Conservation (phyloP, 176 grass and related monocot genomes). For the Triticum timopheevii region DNA sequence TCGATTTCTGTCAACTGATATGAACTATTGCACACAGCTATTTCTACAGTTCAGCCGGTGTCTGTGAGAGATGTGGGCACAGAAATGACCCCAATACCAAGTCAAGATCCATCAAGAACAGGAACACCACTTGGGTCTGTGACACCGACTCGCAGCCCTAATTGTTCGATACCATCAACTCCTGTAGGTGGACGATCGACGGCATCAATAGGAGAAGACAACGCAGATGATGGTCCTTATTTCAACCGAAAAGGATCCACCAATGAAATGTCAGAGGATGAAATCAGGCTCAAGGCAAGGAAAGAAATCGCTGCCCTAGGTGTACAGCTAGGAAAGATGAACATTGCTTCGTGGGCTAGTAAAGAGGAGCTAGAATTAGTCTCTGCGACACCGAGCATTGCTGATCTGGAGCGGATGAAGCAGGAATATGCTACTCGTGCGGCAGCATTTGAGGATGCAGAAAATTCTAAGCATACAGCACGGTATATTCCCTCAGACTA, state of each 20-base stretch:
- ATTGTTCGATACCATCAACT: slow-evolving; percentile 76
- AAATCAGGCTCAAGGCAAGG: slow-evolving; percentile 73
- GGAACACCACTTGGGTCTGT: slow-evolving; percentile 73
- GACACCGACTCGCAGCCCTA: slow-evolving; percentile 75
- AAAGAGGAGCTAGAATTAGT: slow-evolving; percentile 74
- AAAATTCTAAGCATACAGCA: slow-evolving; percentile 76
- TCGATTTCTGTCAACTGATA: not conserved
- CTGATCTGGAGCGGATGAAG: slow-evolving; percentile 52
- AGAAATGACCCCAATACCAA: slow-evolving; percentile 96
- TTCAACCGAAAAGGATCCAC: slow-evolving; percentile 52
- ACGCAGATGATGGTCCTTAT: slow-evolving; percentile 36
- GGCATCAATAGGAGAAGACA: slow-evolving; percentile 41
- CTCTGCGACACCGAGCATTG: slow-evolving; percentile 44
- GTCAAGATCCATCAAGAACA: slow-evolving; percentile 74
- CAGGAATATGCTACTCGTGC: slow-evolving; percentile 75
- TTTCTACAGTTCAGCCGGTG: slow-evolving; percentile 44
- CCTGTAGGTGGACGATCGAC: slow-evolving; percentile 58
- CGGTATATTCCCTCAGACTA: slow-evolving; percentile 46
- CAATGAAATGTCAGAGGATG: slow-evolving; percentile 68
- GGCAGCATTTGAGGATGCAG: slow-evolving; percentile 74
- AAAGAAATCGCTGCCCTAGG: slow-evolving; percentile 91
- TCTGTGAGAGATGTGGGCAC: slow-evolving; percentile 86
- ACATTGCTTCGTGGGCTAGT: slow-evolving; percentile 94
- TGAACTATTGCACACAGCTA: slow-evolving; percentile 37
- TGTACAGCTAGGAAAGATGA: slow-evolving; percentile 91